Evolutionary conservation across 2,329 filamentous ascomycete species (phyloP).

Genomic region (Verticillium alfalfae): DNA sequence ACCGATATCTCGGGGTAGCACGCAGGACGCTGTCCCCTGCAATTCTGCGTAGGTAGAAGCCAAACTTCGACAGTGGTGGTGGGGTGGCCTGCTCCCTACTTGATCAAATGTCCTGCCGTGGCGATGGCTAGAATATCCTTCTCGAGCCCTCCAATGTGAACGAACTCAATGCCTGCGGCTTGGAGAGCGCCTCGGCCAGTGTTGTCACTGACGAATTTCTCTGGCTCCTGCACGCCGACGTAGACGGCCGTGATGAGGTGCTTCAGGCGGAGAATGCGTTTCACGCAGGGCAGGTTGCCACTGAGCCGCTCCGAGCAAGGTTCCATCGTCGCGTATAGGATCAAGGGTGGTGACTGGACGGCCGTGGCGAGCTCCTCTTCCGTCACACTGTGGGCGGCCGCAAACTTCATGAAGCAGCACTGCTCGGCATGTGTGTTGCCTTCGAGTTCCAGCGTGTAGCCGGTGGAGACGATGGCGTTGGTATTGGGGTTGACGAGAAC

Average conservation of each 20-base stretch:
- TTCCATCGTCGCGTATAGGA: conserved; percentile 91
- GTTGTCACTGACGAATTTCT: conserved; percentile 82
- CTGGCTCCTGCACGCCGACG: conserved; percentile 82
- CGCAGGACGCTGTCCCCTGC: no score
- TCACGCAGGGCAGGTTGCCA: conserved; percentile 71
- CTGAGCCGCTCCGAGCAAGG: conserved; percentile 71
- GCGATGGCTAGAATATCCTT: conserved; percentile 76
- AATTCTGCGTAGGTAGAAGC: no score
- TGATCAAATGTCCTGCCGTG: conserved; percentile 66
- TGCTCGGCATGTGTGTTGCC: conserved; percentile 98
- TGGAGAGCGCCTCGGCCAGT: conserved; percentile 66
- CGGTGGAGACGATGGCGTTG: conserved; percentile 64
- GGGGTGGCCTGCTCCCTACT: background rate
- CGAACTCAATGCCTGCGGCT: conserved; percentile 66
- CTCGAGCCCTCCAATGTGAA: conserved; percentile 71
- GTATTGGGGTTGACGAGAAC: conserved; percentile 60
- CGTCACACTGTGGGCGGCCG: conserved; percentile 36
- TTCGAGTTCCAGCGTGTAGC: conserved; percentile 83
- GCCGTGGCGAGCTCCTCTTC: conserved; percentile 50
- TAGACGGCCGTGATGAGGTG: conserved; percentile 70
- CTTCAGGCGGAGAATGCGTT: conserved; percentile 64
- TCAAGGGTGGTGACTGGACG: conserved; percentile 29
- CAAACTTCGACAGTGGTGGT: no score
- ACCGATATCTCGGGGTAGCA: no score
- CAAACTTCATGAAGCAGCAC: conserved; percentile 76